Percentiles rank a stretch among this genome's conserved stretches.
phyloP scores from a whole-genome alignment of 2,329 filamentous ascomycete genomes.

The Fusarium sulawesiense region DNA sequence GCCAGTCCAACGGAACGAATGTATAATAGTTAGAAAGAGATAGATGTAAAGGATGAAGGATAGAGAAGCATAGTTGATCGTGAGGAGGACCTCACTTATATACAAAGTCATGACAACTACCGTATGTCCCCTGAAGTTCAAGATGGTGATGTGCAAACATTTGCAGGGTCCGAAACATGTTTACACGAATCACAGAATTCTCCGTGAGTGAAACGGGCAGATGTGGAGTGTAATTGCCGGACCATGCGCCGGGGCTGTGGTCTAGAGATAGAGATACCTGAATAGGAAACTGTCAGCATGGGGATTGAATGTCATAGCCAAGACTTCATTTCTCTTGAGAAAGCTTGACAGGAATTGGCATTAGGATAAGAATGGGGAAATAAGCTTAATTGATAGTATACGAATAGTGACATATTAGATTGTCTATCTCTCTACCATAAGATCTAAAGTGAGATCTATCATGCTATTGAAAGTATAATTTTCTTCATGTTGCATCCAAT shows the following conservation, averaged over 20 bases:
- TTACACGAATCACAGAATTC: conserved; percentile 44
- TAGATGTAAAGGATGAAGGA: conserved; percentile 29
- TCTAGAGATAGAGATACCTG: neutral
- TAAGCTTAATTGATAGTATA: neutral
- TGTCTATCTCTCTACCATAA: neutral
- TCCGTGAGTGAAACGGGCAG: conserved; percentile 32
- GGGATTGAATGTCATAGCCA: neutral
- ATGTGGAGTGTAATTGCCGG: conserved; percentile 12
- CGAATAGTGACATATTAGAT: neutral
- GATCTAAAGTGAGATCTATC: neutral
- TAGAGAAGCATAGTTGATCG: neutral
- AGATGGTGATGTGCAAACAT: conserved; percentile 16
- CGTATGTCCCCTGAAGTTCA: neutral
- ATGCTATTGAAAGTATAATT: neutral
- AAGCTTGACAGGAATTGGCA: neutral
- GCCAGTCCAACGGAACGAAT: conserved; percentile 39
- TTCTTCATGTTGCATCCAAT: neutral
- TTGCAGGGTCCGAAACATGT: conserved; percentile 15
- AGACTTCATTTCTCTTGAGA: neutral
- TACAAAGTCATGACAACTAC: conserved; percentile 22
- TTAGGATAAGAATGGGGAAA: neutral
- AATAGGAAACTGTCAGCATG: neutral
- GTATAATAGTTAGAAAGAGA: conserved; percentile 29
- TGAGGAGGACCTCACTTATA: conserved; percentile 27
- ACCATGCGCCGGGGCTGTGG: neutral